Conservation (phyloP, 805 yeast genomes). For the Lipomyces yamadae region DNA sequence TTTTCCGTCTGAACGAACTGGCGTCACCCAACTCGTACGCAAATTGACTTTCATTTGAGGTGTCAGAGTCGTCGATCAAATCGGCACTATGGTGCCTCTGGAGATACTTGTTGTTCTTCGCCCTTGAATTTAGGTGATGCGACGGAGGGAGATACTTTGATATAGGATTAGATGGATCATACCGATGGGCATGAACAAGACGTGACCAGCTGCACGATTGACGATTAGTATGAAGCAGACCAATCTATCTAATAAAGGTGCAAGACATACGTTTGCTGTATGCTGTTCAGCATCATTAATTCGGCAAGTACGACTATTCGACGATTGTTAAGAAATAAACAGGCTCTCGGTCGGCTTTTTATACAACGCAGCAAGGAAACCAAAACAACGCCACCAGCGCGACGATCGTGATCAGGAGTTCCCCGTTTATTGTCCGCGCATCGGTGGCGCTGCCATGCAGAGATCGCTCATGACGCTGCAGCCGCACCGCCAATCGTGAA, state of each 20-base stretch:
- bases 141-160: constrained; percentile 19
- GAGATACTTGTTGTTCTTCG: constrained; percentile 19
- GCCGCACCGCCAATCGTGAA: not conserved
- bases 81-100: constrained; percentile 8
- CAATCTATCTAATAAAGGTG: not conserved
- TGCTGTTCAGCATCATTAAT: not conserved
- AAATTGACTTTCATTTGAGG: constrained; percentile 9
- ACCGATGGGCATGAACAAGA: not conserved
- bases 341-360: too few species aligned
- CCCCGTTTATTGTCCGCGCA: too few species aligned
- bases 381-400: not conserved
- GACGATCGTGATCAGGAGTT: not conserved
- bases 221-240: not conserved
- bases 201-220: not conserved
- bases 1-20: constrained; percentile 6
- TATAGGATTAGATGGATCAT: not conserved
- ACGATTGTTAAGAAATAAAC: not conserved
- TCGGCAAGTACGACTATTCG: not conserved
- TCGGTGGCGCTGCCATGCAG: not conserved
- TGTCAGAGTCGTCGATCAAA: constrained; percentile 21
- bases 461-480: not conserved
- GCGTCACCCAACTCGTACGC: constrained; percentile 23
- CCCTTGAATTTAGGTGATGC: not conserved
- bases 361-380: too few species aligned
- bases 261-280: not conserved